These are phyloP conservation scores for Globisporangium orthogonon DNA, from an alignment of 352 stramenopile species.

Conservation along the genomic window DNA sequence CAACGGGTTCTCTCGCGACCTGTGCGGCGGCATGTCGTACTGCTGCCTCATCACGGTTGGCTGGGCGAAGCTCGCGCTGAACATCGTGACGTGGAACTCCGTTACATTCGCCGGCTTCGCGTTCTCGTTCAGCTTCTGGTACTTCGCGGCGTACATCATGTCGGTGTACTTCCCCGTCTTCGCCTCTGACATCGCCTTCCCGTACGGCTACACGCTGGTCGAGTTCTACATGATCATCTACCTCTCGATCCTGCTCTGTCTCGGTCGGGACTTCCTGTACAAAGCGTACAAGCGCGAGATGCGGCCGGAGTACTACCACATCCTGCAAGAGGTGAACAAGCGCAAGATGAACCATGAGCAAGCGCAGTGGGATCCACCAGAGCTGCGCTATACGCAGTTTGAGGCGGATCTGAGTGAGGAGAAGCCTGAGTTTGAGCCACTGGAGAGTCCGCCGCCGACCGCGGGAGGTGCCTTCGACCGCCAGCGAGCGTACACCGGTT, in stretches of 20 bases:
- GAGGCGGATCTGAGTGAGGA: constrained; percentile 48
- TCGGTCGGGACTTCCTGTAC: constrained; percentile 75
- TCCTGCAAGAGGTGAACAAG: constrained; percentile 73
- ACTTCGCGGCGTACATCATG: constrained; percentile 58
- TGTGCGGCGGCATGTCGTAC: constrained; percentile 72
- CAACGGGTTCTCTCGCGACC: constrained; percentile 52
- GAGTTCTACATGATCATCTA: constrained; percentile 82
- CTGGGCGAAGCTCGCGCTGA: constrained; percentile 76
- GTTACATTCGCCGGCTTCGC: constrained; percentile 50
- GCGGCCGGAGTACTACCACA: constrained; percentile 83
- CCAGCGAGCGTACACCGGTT: constrained; percentile 68
- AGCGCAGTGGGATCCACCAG: constrained; percentile 54
- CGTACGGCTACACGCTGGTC: constrained; percentile 59
- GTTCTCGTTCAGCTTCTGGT: constrained; percentile 73
- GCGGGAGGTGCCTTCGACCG: constrained; percentile 10
- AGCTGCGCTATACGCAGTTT: constrained; percentile 67
- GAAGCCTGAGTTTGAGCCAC: constrained; percentile 54
- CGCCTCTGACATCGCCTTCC: constrained; percentile 65
- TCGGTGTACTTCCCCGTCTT: constrained; percentile 45
- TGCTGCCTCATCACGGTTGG: constrained; percentile 76
- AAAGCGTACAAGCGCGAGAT: constrained; percentile 85
- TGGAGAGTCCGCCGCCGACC: not conserved
- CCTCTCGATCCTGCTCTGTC: constrained; percentile 58
- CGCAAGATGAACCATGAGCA: constrained; percentile 29
- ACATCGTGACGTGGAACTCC: constrained; percentile 79